phyloP scores from a whole-genome alignment of 495 filamentous ascomycete species.

The Penicillium malachiteum region DNA sequence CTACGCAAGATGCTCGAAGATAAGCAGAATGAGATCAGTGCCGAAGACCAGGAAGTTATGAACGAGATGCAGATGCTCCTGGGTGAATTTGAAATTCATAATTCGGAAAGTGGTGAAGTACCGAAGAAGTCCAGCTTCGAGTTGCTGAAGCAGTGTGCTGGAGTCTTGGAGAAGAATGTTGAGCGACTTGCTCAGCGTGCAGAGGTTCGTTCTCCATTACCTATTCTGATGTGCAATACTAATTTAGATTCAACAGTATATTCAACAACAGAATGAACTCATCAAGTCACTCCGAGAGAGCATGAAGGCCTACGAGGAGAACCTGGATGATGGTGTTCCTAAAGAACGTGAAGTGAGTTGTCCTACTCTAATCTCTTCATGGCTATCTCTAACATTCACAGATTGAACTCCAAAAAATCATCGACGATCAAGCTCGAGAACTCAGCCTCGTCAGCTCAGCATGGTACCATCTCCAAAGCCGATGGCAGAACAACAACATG shows the following conservation, averaged over 20 bases:
- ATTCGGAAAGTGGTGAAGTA: conserved; percentile 31
- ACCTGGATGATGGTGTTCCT: conserved; percentile 40
- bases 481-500: conserved; percentile 87
- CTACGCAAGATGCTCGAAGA: conserved; percentile 43
- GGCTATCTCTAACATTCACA: conserved; percentile 12
- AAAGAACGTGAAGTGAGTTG: conserved; percentile 50
- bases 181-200: conserved; percentile 48
- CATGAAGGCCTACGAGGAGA: conserved; percentile 52
- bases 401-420: conserved; percentile 60
- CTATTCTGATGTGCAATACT: conserved; percentile 8
- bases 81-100: conserved; percentile 39
- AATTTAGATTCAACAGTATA: conserved; percentile 45
- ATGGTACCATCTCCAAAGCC: conserved; percentile 84
- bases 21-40: conserved; percentile 38
- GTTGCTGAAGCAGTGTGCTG: conserved; percentile 43
- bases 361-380: background rate
- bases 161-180: conserved; percentile 45
- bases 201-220: conserved; percentile 38
- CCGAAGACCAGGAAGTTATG: conserved; percentile 42
- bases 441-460: conserved; percentile 81
- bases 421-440: conserved; percentile 72
- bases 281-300: conserved; percentile 59
- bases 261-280: conserved; percentile 58
- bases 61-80: conserved; percentile 46
- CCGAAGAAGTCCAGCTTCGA: conserved; percentile 41